phyloP scores from a whole-genome alignment of 257 asterid genomes.

The Solanum pimpinellifolium region DNA sequence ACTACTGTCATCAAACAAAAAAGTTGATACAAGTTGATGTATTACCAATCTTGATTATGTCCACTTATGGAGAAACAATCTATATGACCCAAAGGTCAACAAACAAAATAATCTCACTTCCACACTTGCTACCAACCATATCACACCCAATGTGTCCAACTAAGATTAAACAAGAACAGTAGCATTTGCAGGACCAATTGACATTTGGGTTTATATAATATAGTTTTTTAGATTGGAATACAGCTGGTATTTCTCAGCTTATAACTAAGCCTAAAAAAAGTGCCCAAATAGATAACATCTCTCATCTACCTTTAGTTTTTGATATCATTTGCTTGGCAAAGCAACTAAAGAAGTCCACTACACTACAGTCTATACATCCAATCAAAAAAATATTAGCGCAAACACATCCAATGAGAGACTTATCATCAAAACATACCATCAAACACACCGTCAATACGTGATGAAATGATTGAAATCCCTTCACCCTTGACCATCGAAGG shows the following conservation, averaged over 20 bases:
- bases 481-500: not conserved
- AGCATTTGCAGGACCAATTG: slow-evolving; percentile 2
- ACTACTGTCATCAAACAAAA: too few relatives aligned
- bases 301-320: slow-evolving; percentile 18
- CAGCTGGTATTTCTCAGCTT: not conserved
- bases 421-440: not conserved
- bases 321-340: slow-evolving; percentile 31
- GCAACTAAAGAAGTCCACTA: not conserved
- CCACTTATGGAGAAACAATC: not conserved
- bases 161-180: not conserved
- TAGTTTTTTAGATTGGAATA: not conserved
- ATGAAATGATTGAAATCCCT: not conserved
- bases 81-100: not conserved
- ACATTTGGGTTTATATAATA: not conserved
- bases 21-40: too few relatives aligned
- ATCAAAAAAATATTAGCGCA: slow-evolving; percentile 5
- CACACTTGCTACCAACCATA: not conserved
- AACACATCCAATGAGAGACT: not conserved
- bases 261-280: not conserved
- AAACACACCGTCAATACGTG: too few relatives aligned
- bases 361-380: not conserved
- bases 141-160: not conserved
- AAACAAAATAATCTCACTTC: not conserved
- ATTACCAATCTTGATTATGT: not conserved
- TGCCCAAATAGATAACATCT: not conserved